Percentiles rank a stretch among this genome's conserved stretches.
Evolutionary conservation across 176 grass and related monocot species (phyloP).

Genomic region (Eragrostis nindensis): DNA sequence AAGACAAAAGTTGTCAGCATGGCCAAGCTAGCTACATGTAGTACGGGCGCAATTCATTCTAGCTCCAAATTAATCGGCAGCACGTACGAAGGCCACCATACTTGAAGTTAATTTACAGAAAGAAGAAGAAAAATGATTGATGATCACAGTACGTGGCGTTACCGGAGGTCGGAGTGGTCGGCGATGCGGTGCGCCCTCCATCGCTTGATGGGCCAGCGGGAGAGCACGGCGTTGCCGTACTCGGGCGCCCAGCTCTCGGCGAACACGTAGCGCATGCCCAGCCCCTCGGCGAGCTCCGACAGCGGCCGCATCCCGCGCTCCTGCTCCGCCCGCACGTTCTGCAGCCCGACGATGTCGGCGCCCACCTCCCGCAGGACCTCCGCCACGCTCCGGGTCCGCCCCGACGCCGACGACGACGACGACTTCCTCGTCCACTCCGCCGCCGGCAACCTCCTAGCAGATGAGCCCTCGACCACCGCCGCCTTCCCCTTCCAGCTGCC

Average conservation of each 20-base stretch:
- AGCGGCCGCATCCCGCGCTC: conserved; percentile 90
- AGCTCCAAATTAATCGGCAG: too few species aligned
- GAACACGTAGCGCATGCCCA: conserved; percentile 95
- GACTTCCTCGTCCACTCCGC: background rate
- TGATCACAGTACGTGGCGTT: too few species aligned
- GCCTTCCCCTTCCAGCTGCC: conserved; percentile 31
- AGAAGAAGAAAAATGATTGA: too few species aligned
- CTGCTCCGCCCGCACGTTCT: conserved; percentile 95
- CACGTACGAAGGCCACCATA: too few species aligned
- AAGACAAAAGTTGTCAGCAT: too few species aligned
- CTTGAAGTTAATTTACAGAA: too few species aligned
- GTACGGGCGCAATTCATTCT: too few species aligned
- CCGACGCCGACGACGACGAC: background rate
- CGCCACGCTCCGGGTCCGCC: conserved; percentile 59
- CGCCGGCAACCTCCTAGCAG: background rate
- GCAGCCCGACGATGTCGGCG: conserved; percentile 82
- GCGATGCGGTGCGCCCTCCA: conserved; percentile 80
- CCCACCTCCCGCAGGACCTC: conserved; percentile 86
- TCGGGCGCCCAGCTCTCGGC: conserved; percentile 99
- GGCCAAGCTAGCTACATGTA: too few species aligned
- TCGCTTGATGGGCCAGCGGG: conserved; percentile 84
- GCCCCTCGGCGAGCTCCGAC: conserved; percentile 75
- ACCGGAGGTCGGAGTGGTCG: conserved; percentile 92
- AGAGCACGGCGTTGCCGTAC: conserved; percentile 93
- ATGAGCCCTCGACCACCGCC: background rate